Conservation (phyloP, 331 rosid genomes). For the Arachis monticola region DNA sequence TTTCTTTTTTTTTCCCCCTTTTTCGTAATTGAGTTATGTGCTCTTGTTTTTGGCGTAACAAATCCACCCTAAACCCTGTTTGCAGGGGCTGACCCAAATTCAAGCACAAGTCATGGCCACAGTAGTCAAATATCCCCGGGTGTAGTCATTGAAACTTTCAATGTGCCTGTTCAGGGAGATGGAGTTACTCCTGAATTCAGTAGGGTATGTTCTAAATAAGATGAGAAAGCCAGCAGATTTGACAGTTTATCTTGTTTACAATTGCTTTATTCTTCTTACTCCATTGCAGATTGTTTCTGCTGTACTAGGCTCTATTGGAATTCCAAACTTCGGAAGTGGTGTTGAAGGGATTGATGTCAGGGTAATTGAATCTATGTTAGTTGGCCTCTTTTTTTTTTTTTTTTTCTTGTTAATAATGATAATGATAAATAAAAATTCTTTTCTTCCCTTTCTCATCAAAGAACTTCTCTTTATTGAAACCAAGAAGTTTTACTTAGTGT, state of each 20-base stretch:
- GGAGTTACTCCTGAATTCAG: constrained; percentile 75
- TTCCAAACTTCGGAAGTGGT: constrained; percentile 64
- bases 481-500: neutral
- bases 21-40: constrained; percentile 13
- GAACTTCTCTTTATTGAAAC: neutral
- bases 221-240: constrained; percentile 30
- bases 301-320: constrained; percentile 86
- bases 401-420: neutral
- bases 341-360: constrained; percentile 74
- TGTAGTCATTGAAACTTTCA: constrained; percentile 85
- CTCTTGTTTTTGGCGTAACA: constrained; percentile 22
- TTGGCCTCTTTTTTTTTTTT: neutral
- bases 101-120: constrained; percentile 73
- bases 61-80: constrained; percentile 38
- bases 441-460: neutral
- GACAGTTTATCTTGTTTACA: constrained; percentile 31
- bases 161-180: constrained; percentile 85
- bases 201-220: constrained; percentile 60
- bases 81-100: constrained; percentile 77
- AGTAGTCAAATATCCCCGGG: constrained; percentile 78
- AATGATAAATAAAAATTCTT: too few species aligned
- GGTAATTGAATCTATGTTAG: constrained; percentile 50
- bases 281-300: constrained; percentile 76
- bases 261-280: constrained; percentile 33
- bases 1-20: constrained; percentile 2